phyloP scores from a whole-genome alignment of 2,329 filamentous ascomycete species.

The Fusarium stilboides region DNA sequence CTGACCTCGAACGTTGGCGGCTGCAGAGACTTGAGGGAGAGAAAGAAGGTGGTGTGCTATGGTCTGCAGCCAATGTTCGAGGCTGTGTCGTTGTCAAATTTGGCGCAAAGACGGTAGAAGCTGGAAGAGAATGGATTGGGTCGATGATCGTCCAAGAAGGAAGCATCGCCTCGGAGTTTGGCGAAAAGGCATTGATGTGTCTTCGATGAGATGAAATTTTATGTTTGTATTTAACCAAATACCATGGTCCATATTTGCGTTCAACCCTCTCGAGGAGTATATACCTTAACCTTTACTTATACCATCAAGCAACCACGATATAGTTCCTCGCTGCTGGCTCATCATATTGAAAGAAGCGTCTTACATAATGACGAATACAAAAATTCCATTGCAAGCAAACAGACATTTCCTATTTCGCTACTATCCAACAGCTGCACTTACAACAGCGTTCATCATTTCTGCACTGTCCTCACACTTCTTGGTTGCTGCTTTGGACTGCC shows the following conservation, averaged over 20 bases:
- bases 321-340: background rate
- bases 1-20: constrained; percentile 68
- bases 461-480: constrained; percentile 1
- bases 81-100: constrained; percentile 95
- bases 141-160: constrained; percentile 82
- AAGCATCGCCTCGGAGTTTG: constrained; percentile 79
- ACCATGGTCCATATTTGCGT: background rate
- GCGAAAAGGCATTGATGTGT: constrained; percentile 85
- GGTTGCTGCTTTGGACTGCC: constrained; percentile 7
- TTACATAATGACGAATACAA: background rate
- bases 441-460: background rate
- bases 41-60: constrained; percentile 74
- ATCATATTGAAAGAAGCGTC: background rate
- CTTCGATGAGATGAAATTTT: constrained; percentile 62
- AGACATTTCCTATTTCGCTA: background rate
- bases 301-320: background rate
- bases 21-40: constrained; percentile 71
- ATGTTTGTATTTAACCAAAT: background rate
- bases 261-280: background rate
- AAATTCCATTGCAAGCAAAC: background rate
- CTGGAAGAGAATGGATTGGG: constrained; percentile 84
- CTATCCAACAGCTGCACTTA: background rate
- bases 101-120: constrained; percentile 85
- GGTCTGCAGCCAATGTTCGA: constrained; percentile 85
- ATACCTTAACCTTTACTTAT: background rate